Percentiles rank a stretch among this genome's conserved stretches.
Conservation (phyloP, 495 filamentous ascomycete genomes). For the Lasiosphaeria miniovina region DNA sequence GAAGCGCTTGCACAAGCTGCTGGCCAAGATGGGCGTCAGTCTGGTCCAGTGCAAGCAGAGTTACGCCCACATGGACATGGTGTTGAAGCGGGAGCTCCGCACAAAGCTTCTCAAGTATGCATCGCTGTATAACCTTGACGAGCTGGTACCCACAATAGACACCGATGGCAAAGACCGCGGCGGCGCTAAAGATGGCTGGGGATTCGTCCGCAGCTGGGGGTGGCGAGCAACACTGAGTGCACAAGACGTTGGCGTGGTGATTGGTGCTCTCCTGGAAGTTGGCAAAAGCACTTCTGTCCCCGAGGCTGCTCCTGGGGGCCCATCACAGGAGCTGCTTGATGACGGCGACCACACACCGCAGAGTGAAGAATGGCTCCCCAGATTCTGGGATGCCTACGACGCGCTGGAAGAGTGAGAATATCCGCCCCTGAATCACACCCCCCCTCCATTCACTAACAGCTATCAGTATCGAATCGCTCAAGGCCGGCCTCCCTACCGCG, state of each 20-base stretch:
- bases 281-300: conserved; percentile 52
- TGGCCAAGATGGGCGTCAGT: conserved; percentile 97
- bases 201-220: conserved; percentile 95
- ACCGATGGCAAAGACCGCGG: conserved; percentile 55
- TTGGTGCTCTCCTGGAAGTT: conserved; percentile 89
- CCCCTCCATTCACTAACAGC: conserved; percentile 1
- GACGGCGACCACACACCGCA: conserved; percentile 47
- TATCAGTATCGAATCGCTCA: conserved; percentile 66
- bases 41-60: conserved; percentile 89
- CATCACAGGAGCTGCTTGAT: conserved; percentile 37
- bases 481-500: conserved; percentile 73
- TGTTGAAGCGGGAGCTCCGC: conserved; percentile 85
- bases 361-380: conserved; percentile 63
- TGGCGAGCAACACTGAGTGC: conserved; percentile 94
- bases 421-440: conserved; percentile 11
- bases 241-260: conserved; percentile 83
- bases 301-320: conserved; percentile 20
- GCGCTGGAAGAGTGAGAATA: conserved; percentile 65
- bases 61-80: conserved; percentile 98
- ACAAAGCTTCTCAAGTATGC: conserved; percentile 84
- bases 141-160: conserved; percentile 71
- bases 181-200: conserved; percentile 80
- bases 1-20: conserved; percentile 89
- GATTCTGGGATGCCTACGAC: conserved; percentile 95
- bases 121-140: conserved; percentile 86